Evolutionary conservation across 306 rosid genomes (phyloP).

Genomic region (Rubus parviflorus): DNA sequence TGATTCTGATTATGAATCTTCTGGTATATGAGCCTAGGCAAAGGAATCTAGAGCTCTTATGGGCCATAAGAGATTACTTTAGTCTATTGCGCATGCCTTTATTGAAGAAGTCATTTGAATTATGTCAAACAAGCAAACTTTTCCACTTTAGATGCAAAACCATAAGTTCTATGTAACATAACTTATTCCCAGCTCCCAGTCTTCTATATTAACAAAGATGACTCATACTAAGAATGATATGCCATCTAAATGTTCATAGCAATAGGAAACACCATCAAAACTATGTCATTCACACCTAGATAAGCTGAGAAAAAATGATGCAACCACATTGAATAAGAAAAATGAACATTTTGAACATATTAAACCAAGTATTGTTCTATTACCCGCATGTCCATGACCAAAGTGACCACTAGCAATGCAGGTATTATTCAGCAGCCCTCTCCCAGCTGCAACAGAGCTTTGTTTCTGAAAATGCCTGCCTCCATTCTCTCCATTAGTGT

Average conservation of each 20-base stretch:
- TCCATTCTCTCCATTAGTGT: neutral
- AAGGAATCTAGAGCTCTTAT: neutral
- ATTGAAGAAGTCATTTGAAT: neutral
- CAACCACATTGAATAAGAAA: neutral
- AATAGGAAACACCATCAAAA: neutral
- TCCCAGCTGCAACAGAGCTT: conserved; percentile 11
- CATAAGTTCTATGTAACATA: neutral
- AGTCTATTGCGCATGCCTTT: neutral
- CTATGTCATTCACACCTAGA: neutral
- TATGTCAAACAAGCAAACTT: neutral
- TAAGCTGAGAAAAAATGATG: neutral
- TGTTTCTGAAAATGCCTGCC: neutral
- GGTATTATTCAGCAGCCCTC: conserved; percentile 12
- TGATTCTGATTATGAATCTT: neutral
- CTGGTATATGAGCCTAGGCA: neutral
- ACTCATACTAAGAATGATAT: neutral
- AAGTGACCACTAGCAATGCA: conserved; percentile 26
- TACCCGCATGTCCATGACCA: conserved; percentile 35
- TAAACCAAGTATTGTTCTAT: neutral
- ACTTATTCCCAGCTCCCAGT: neutral
- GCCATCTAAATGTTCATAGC: neutral
- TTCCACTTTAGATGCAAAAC: neutral
- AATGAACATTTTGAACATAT: neutral
- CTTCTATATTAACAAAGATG: neutral
- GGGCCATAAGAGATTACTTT: neutral